phyloP scores from a whole-genome alignment of 805 yeast species.

The Isabelozyma gotoi region DNA sequence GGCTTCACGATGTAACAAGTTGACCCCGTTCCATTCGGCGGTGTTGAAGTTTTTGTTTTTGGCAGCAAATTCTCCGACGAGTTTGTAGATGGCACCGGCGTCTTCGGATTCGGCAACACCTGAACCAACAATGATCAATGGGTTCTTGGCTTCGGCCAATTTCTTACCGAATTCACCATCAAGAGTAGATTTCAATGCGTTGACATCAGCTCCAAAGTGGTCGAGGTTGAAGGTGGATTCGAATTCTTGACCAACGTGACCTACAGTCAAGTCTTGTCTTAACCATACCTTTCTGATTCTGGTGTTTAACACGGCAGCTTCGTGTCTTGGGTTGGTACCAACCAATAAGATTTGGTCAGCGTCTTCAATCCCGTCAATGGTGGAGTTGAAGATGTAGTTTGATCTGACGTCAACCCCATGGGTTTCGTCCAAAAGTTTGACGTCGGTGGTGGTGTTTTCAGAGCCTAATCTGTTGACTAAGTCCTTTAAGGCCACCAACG shows the following conservation, averaged over 20 bases:
- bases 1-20: slow-evolving; percentile 80
- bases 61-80: slow-evolving; percentile 60
- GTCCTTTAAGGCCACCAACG: slow-evolving; percentile 80
- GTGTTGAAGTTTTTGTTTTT: slow-evolving; percentile 59
- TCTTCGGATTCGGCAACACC: slow-evolving; percentile 71
- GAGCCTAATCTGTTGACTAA: slow-evolving; percentile 73
- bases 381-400: slow-evolving; percentile 76
- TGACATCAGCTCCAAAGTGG: slow-evolving; percentile 61
- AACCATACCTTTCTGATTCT: slow-evolving; percentile 83
- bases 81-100: slow-evolving; percentile 57
- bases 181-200: slow-evolving; percentile 58
- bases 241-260: slow-evolving; percentile 72
- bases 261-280: slow-evolving; percentile 62
- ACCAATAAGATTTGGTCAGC: slow-evolving; percentile 79
- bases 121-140: slow-evolving; percentile 79
- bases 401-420: slow-evolving; percentile 76
- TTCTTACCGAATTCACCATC: slow-evolving; percentile 68
- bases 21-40: slow-evolving; percentile 79
- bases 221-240: slow-evolving; percentile 72
- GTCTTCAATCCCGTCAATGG: slow-evolving; percentile 75
- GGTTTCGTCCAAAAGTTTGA: slow-evolving; percentile 52
- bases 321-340: slow-evolving; percentile 87
- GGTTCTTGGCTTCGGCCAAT: slow-evolving; percentile 64
- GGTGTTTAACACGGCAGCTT: slow-evolving; percentile 84
- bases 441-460: slow-evolving; percentile 77